Conservation (phyloP, 176 grass and related monocot species). For the Paspalum vaginatum region DNA sequence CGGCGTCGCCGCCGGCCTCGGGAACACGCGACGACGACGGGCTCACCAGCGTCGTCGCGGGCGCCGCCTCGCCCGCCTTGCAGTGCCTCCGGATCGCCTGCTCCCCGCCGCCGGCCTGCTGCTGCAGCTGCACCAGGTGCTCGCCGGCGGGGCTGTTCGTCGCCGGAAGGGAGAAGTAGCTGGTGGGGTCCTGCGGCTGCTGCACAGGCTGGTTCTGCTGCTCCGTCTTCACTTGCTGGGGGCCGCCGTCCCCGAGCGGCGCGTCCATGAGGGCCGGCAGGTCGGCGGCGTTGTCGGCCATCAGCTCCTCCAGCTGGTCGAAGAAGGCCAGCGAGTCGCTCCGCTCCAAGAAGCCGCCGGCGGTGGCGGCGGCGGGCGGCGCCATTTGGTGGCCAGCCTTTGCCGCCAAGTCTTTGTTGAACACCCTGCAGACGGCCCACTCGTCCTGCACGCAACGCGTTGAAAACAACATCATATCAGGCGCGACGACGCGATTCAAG, state of each 20-base stretch:
- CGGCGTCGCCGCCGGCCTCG: not conserved
- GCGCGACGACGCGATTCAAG: not conserved
- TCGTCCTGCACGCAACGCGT: conserved; percentile 61
- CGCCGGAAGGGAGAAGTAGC: conserved; percentile 32
- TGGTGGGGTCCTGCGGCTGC: not conserved
- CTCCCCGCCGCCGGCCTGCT: not conserved
- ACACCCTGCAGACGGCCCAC: conserved; percentile 75
- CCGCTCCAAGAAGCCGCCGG: not conserved
- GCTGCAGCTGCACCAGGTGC: not conserved
- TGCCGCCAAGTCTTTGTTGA: conserved; percentile 61
- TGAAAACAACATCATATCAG: conserved; percentile 10
- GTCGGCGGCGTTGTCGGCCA: conserved; percentile 17
- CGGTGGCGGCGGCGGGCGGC: not conserved
- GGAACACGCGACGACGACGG: not conserved
- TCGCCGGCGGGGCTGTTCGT: not conserved
- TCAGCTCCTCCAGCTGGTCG: conserved; percentile 23
- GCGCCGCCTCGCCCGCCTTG: conserved; percentile 2
- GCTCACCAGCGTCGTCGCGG: not conserved
- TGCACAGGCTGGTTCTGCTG: not conserved
- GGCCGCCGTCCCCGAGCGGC: not conserved
- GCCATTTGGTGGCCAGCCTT: conserved; percentile 42
- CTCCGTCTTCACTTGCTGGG: conserved; percentile 33
- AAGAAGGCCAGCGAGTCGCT: conserved; percentile 17
- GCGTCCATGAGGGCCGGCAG: conserved; percentile 61
- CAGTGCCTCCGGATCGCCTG: conserved; percentile 52